Evolutionary conservation across 441 rosid species (phyloP).

Genomic region (Syzygium syzygioides): DNA sequence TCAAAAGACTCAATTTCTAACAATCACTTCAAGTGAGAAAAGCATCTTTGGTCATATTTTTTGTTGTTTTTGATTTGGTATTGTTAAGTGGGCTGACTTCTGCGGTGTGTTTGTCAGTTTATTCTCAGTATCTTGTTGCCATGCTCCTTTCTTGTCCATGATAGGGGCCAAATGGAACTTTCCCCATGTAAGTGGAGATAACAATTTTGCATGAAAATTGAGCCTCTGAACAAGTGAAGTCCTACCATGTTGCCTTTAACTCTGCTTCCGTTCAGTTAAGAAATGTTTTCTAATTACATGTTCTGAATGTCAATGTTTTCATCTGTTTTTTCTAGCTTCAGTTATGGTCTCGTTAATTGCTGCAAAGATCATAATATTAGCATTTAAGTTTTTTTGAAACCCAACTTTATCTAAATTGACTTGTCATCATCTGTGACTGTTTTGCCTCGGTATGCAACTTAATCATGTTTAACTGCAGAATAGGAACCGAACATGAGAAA

Average conservation of each 20-base stretch:
- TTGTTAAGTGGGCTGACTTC: not conserved
- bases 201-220: not conserved
- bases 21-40: not conserved
- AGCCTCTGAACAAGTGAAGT: not conserved
- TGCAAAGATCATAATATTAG: not conserved
- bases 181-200: not conserved
- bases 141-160: not conserved
- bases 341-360: not conserved
- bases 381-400: not conserved
- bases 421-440: not conserved
- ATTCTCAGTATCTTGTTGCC: not conserved
- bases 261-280: not conserved
- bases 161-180: not conserved
- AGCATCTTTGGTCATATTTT: not conserved
- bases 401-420: not conserved
- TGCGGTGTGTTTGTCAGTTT: not conserved
- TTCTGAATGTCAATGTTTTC: not conserved
- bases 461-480: slow-evolving; percentile 41
- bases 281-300: not conserved
- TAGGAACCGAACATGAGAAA: slow-evolving; percentile 99
- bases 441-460: not conserved
- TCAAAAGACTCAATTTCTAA: not conserved
- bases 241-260: not conserved
- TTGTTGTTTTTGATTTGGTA: not conserved
- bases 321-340: not conserved